Conservation (phyloP, 176 grass and related monocot species). For the Carex kokanica region DNA sequence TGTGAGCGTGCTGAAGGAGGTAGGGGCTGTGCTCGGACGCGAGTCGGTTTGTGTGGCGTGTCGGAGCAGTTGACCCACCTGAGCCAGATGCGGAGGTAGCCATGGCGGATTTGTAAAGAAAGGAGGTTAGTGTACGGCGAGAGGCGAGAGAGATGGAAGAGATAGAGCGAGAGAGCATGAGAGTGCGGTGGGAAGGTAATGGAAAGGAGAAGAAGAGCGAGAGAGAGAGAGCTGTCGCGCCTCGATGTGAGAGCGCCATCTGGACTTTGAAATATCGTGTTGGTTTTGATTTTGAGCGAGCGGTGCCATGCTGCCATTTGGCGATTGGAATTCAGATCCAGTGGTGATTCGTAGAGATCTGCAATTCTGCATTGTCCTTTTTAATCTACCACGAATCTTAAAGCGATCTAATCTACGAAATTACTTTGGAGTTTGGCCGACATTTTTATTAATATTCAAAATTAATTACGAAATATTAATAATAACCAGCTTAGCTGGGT, state of each 20-base stretch:
- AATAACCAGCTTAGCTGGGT: too few species aligned
- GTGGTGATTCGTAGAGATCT: too few species aligned
- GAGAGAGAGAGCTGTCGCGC: constrained; percentile 18
- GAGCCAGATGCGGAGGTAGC: constrained; percentile 25
- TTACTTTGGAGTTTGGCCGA: too few species aligned
- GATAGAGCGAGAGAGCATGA: not conserved
- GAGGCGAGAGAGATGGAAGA: constrained; percentile 20
- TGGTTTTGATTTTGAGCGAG: not conserved
- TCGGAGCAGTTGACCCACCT: constrained; percentile 29
- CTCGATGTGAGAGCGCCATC: constrained; percentile 5
- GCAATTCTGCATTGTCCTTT: too few species aligned
- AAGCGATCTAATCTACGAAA: too few species aligned
- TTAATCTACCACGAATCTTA: too few species aligned
- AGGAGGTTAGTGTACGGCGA: constrained; percentile 18
- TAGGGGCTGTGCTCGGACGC: constrained; percentile 94
- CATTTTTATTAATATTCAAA: too few species aligned
- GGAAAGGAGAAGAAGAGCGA: constrained; percentile 40
- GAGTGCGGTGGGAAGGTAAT: not conserved
- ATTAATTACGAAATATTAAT: too few species aligned
- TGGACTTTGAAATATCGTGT: not conserved
- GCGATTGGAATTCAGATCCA: too few species aligned
- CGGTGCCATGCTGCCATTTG: not conserved
- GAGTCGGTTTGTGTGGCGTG: constrained; percentile 61
- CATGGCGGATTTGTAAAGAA: constrained; percentile 25
- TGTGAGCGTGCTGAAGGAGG: constrained; percentile 95